Percentiles rank a stretch among this genome's conserved stretches.
Conservation (phyloP, 192 early-diverging fungal genomes). For the Dimargaris verticillata region DNA sequence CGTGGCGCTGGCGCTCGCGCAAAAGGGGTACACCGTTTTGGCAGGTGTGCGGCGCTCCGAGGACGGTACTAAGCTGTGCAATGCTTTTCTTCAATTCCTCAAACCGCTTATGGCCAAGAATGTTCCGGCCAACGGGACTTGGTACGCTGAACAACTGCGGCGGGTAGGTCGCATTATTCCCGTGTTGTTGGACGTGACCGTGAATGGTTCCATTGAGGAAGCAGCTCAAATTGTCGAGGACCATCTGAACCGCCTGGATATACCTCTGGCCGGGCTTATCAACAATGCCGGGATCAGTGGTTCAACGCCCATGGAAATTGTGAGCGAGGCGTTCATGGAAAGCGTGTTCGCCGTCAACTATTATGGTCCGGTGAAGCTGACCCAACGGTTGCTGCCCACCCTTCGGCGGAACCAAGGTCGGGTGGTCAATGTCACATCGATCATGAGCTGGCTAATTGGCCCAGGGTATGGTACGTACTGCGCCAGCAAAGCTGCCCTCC, state of each 20-base stretch:
- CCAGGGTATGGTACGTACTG: conserved; percentile 34
- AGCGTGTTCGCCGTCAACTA: conserved; percentile 31
- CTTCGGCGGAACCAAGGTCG: conserved; percentile 24
- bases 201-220: conserved; percentile 19
- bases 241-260: conserved; percentile 18
- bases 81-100: conserved; percentile 17
- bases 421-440: conserved; percentile 31
- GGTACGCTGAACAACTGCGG: not conserved
- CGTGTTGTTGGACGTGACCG: conserved; percentile 26
- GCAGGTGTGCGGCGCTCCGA: conserved; percentile 31
- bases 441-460: conserved; percentile 31
- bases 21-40: conserved; percentile 31
- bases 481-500: conserved; percentile 32
- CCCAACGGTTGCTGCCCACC: conserved; percentile 28
- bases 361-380: conserved; percentile 26
- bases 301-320: conserved; percentile 28
- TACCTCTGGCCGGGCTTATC: conserved; percentile 26
- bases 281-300: conserved; percentile 33
- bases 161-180: conserved; percentile 18
- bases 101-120: not conserved
- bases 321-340: conserved; percentile 18
- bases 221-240: conserved; percentile 17
- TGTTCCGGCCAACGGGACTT: too few relatives aligned
- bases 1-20: conserved; percentile 25
- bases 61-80: conserved; percentile 25